Base-by-base conservation (phyloP, 2,329 filamentous ascomycete genomes). In the Trichophyton equinum region DNA sequence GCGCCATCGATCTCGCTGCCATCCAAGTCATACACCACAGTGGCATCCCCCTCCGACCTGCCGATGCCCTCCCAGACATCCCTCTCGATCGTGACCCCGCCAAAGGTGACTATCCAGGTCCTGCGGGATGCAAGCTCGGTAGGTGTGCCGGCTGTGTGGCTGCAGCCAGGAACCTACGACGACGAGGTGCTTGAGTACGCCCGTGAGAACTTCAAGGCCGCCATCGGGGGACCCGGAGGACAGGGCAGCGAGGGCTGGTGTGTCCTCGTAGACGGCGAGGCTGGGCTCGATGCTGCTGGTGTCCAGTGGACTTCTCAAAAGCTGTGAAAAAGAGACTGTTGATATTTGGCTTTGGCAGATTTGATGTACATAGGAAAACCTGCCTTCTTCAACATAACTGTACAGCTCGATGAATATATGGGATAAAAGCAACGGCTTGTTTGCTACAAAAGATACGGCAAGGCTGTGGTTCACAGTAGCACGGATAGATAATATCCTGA, bases 141-240 rank as follows among this genome's bases (percentile, higher is more conserved):
- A 9, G 86, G 91, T 2, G 77, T 95, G 51, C 81, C 83, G 18
- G 82, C 88, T 27, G 85, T 96, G 4, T 96, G 89, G 88, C 76
- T 97, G 65, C 94, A 97, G 76, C 94, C 94, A 0, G 94, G 92
- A 0, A 91, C 85, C 15, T 97, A 88, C 70, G 85, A 96, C 71
- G 83, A 88, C 58, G 83, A 84, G 62, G 87, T 90, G 22, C 71
- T 96, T 64, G 76, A 81, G 46, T 91, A 82, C 72, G 90, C 89
- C 2, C 77, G 80, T 63, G 77, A 76, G 53, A 81, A 87, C 65
- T 96, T 94, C 68, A 77, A 84, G 65, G 84, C 85, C 42, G 86
- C 78, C 53, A 80, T 90, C 40, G 86, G 83, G 79, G 64, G 85
- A 80, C 78, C 85, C 42, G 84, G 85, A 30, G 85, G 85, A 27